These are phyloP conservation scores for Hymenoscyphus albidus DNA, from an alignment of 2,329 filamentous ascomycete species.

Conservation along the genomic window DNA sequence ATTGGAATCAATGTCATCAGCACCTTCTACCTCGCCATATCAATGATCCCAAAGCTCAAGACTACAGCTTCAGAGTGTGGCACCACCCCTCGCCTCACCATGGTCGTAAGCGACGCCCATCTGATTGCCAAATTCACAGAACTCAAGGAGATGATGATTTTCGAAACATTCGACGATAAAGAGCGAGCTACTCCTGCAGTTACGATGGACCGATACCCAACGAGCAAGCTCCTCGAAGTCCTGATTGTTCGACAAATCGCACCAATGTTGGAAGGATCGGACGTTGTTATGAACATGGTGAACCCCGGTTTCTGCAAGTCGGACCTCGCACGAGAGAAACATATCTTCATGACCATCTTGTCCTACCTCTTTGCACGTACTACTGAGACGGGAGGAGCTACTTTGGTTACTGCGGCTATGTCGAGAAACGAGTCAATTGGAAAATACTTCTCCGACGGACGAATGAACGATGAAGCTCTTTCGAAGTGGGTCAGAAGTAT, in stretches of 20 bases:
- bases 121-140: background rate
- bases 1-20: slow-evolving; percentile 47
- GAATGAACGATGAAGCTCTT: slow-evolving; percentile 29
- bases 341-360: slow-evolving; percentile 25
- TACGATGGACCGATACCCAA: slow-evolving; percentile 37
- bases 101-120: background rate
- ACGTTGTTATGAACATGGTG: slow-evolving; percentile 47
- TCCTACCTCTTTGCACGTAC: slow-evolving; percentile 39
- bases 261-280: slow-evolving; percentile 27
- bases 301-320: slow-evolving; percentile 53
- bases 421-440: slow-evolving; percentile 44
- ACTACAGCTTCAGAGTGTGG: slow-evolving; percentile 29
- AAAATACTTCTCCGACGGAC: slow-evolving; percentile 41
- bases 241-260: slow-evolving; percentile 41
- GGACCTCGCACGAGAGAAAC: slow-evolving; percentile 39
- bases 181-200: background rate
- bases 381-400: slow-evolving; percentile 45
- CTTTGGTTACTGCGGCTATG: slow-evolving; percentile 39
- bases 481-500: slow-evolving; percentile 39
- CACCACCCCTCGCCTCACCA: slow-evolving; percentile 4
- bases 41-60: slow-evolving; percentile 42
- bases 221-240: slow-evolving; percentile 47
- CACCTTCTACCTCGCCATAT: slow-evolving; percentile 43
- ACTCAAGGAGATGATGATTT: background rate
- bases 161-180: slow-evolving; percentile 8